Base-by-base conservation (phyloP, 2,329 filamentous ascomycete species). In the Neocucurbitaria cava region DNA sequence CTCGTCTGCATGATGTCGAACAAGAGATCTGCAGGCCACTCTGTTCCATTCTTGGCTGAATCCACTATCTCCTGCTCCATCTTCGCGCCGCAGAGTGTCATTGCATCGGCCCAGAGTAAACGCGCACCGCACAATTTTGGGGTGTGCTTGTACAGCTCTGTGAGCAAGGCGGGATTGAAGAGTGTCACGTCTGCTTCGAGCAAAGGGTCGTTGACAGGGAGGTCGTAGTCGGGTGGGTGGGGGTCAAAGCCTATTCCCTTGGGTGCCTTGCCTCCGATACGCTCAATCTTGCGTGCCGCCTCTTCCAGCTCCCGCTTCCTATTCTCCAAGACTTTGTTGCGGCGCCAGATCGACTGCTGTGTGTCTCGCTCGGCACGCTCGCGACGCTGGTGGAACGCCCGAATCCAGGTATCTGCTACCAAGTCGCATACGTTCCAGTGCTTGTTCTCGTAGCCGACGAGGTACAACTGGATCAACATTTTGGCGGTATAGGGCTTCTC, bases 351-450 rank as follows among this genome's bases (percentile, higher is more conserved):
- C 1, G 48, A 38, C 15, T 41, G 9, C 5, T 18, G 13, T 1
- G 9, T 26, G 4, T 54, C 38, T 2, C 8, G 40, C 15, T 58
- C 28, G 2, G 17, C 42, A 6, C 50, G 38, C 1, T 39, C 39
- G 41, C 67, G 61, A 5, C 50, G 41, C 5, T 23, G 41, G 24
- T 71, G 71, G 51, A 72, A 68, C 0, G 66, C 69, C 15, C 68
- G 70, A 50, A 74, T 74, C 70, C 70, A 74, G 5, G 66, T 71
- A 39, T 74, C 71, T 31, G 59, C 58, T 24, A 74, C 47, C 13
- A 74, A 54, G 46, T 74, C 70, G 54, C 70, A 73, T 20, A 62
- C 33, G 33, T 70, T 31, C 52, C 54, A 66, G 3, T 55, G 24
- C 0, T 47, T 11, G 15, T 48, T 26, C 3, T 56, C 17, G 49